phyloP scores from a whole-genome alignment of 176 grass and related monocot genomes.

The Rhynchospora breviuscula region DNA sequence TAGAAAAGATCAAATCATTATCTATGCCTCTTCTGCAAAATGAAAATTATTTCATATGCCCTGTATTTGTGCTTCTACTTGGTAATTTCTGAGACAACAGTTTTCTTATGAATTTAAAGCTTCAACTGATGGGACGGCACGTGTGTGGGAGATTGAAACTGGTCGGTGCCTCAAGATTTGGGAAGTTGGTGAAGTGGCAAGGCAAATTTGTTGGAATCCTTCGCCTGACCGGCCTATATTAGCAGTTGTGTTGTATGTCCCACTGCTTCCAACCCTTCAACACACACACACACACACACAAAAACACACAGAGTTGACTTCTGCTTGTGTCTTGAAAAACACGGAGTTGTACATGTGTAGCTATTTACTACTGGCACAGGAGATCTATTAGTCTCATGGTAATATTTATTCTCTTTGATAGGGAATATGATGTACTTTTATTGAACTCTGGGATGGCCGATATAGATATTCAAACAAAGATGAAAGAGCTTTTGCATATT shows the following conservation, averaged over 20 bases:
- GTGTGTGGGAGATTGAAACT: slow-evolving; percentile 97
- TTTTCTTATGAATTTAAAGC: slow-evolving; percentile 37
- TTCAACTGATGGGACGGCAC: slow-evolving; percentile 80
- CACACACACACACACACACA: too few species aligned
- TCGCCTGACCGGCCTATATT: slow-evolving; percentile 64
- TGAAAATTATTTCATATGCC: background rate
- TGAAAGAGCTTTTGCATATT: slow-evolving; percentile 50
- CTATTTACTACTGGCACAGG: background rate
- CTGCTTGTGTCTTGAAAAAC: slow-evolving; percentile 17
- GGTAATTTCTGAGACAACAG: background rate
- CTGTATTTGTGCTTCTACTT: background rate
- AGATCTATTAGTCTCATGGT: background rate
- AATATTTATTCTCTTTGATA: slow-evolving; percentile 16
- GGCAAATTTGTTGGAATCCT: slow-evolving; percentile 84
- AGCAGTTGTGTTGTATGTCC: slow-evolving; percentile 69
- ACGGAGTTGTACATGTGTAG: background rate
- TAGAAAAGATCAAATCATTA: background rate
- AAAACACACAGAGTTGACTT: too few species aligned
- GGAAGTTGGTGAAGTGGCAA: slow-evolving; percentile 62
- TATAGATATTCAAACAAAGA: slow-evolving; percentile 62
- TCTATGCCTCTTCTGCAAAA: background rate
- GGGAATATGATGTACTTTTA: slow-evolving; percentile 69
- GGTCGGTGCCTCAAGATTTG: slow-evolving; percentile 70
- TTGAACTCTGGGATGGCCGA: slow-evolving; percentile 69
- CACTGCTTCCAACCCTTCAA: background rate